Base-by-base conservation (phyloP, 768 basidiomycete genomes). In the Kwoniella pini region DNA sequence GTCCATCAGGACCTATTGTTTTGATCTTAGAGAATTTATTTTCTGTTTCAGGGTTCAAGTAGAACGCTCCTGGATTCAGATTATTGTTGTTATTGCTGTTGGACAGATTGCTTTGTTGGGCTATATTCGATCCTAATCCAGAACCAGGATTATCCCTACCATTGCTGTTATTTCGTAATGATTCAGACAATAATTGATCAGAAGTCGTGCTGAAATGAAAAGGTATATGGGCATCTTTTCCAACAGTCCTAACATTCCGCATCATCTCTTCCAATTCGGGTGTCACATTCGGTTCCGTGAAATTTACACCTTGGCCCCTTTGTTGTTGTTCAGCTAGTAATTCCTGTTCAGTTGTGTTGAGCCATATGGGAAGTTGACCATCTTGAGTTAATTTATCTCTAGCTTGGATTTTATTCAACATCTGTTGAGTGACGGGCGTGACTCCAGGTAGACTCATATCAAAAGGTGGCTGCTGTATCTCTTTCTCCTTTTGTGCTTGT, bases 1-100 rank as follows among this genome's bases (percentile, higher is more conserved):
- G 52, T 45, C 54, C 54, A 42, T 54, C 53, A 7, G 36, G 9
- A 28, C 53, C 36, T 17, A 54, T 19, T 19, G 36, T 27, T n/a
- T 26, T 6, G 17, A 42, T 40, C 15, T 28, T 45, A 9, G 19
- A 19, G n/a, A 44, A 44, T 21, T 56, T 56, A 12, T 56, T 22
- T 31, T 39, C 51, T 38, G 12, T 38, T 39, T 31, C 51, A 12
- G 30, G 30, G 51, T 53, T 26, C 33, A 36, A 36, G 15, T 36
- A 7, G 33, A 36, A 36, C 33, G 33, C 33, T 36, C 33, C 33
- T 36, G 33, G 33, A 36, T 36, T 36, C 33, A 36, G 15, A 15
- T 36, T 36, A 15, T 36, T 36, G 7, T 7, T 36, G 33, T 36
- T 36, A 44, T 44, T 24, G 43, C 24, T 44, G 43, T 39, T 11